Conservation (phyloP, 148 eudicot genomes). For the Camellia sinensis region DNA sequence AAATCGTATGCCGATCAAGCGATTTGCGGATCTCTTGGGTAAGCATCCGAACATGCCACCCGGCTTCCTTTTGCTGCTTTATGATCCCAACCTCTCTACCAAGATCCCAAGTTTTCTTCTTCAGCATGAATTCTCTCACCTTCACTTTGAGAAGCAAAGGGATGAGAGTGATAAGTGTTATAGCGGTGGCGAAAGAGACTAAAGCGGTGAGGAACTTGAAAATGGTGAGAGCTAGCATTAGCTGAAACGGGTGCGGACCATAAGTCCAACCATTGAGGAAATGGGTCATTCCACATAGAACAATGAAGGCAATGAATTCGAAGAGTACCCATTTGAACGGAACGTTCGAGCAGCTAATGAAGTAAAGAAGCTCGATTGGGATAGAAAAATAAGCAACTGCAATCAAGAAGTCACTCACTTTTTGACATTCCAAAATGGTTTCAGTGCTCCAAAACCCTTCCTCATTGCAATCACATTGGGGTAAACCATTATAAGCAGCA, state of each 20-base stretch:
- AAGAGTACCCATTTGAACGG: conserved; percentile 93
- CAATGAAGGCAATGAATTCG: conserved; percentile 83
- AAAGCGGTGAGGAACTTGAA: conserved; percentile 80
- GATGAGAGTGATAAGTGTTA: conserved; percentile 71
- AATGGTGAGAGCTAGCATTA: conserved; percentile 65
- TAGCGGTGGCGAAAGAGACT: conserved; percentile 87
- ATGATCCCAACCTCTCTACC: conserved; percentile 80
- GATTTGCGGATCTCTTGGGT: conserved; percentile 88
- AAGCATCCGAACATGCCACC: conserved; percentile 87
- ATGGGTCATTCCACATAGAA: conserved; percentile 95
- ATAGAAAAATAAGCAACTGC: conserved; percentile 90
- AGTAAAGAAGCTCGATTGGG: conserved; percentile 83
- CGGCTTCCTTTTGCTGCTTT: conserved; percentile 67
- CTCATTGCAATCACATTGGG: conserved; percentile 67
- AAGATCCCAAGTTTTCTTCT: conserved; percentile 75
- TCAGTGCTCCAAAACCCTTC: conserved; percentile 73
- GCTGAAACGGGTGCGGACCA: conserved; percentile 70
- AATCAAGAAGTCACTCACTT: conserved; percentile 76
- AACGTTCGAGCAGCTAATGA: conserved; percentile 78
- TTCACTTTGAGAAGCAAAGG: conserved; percentile 83
- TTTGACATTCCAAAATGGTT: conserved; percentile 62
- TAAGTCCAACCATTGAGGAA: conserved; percentile 87
- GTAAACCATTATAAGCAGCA: conserved; percentile 33
- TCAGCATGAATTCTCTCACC: conserved; percentile 82
- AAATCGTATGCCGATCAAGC: conserved; percentile 73